Percentiles rank a stretch among this genome's conserved stretches.
Conservation (phyloP, 495 filamentous ascomycete species). For the Bacidia rubella region DNA sequence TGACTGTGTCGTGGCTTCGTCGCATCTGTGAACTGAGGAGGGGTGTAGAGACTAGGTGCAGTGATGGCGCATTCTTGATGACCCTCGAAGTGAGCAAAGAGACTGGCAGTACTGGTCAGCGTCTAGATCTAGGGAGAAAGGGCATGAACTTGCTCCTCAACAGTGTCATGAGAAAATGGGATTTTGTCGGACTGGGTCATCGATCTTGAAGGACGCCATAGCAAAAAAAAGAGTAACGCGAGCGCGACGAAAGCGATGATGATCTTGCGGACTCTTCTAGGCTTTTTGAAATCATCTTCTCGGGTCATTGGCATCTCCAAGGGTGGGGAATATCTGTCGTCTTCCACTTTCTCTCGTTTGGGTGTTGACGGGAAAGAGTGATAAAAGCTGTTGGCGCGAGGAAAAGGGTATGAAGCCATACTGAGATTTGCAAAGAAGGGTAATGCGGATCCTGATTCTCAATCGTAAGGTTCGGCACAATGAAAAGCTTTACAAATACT, state of each 20-base stretch:
- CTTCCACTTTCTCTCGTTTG: background rate
- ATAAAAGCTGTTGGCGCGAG: background rate
- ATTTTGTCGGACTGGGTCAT: slow-evolving; percentile 13
- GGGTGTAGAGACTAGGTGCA: slow-evolving; percentile 29
- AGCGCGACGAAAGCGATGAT: background rate
- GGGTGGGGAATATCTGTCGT: background rate
- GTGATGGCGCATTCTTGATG: slow-evolving; percentile 32
- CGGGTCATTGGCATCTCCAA: background rate
- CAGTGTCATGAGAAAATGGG: slow-evolving; percentile 8
- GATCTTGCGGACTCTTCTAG: background rate
- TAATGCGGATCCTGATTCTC: no score
- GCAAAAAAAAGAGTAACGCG: slow-evolving; percentile 9
- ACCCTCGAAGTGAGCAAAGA: slow-evolving; percentile 31
- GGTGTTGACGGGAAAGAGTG: background rate
- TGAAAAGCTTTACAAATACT: background rate
- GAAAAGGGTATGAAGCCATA: background rate
- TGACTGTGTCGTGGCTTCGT: slow-evolving; percentile 12
- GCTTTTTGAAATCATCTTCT: background rate
- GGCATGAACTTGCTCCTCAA: slow-evolving; percentile 15
- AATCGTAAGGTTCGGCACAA: background rate
- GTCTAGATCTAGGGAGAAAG: background rate
- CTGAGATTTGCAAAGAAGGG: no score
- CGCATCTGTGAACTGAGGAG: slow-evolving; percentile 17
- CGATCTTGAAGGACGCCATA: background rate
- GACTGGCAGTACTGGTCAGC: slow-evolving; percentile 21